A percentile compares a stretch with the other conserved stretches of the same genome.
Conservation (phyloP, 2,329 filamentous ascomycete genomes). For the Zymoseptoria pseudotritici region DNA sequence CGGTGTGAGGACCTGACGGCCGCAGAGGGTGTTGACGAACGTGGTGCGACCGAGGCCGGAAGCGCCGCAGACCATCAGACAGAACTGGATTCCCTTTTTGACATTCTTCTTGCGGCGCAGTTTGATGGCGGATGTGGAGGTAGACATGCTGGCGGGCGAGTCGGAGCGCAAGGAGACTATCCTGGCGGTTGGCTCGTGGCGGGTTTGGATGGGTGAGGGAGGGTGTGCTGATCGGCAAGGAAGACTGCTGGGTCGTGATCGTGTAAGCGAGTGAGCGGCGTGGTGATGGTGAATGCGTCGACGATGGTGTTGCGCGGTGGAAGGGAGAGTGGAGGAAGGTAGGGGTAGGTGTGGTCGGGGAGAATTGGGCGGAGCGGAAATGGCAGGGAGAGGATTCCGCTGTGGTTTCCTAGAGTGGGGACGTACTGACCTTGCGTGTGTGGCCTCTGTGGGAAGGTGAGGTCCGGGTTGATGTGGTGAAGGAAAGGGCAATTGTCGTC, state of each 20-base stretch:
- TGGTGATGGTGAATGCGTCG: background rate
- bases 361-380: background rate
- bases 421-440: background rate
- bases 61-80: conserved; percentile 98
- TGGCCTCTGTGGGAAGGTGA: too few relatives aligned
- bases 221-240: background rate
- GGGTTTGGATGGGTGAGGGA: background rate
- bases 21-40: conserved; percentile 98
- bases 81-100: conserved; percentile 99
- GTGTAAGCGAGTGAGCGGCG: background rate
- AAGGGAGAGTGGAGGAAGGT: background rate
- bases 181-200: conserved; percentile 11
- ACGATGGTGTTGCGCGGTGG: background rate
- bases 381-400: background rate
- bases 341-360: background rate
- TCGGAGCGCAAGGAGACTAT: conserved; percentile 18
- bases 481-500: too few relatives aligned
- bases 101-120: conserved; percentile 99
- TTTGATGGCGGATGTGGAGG: conserved; percentile 55
- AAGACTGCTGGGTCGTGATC: background rate
- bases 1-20: conserved; percentile 80
- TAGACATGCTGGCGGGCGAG: conserved; percentile 26
- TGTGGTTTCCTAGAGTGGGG: background rate
- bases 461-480: too few relatives aligned
- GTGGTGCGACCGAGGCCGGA: conserved; percentile 97